Conservation (phyloP, 257 asterid genomes). For the Ophiorrhiza pumila region DNA sequence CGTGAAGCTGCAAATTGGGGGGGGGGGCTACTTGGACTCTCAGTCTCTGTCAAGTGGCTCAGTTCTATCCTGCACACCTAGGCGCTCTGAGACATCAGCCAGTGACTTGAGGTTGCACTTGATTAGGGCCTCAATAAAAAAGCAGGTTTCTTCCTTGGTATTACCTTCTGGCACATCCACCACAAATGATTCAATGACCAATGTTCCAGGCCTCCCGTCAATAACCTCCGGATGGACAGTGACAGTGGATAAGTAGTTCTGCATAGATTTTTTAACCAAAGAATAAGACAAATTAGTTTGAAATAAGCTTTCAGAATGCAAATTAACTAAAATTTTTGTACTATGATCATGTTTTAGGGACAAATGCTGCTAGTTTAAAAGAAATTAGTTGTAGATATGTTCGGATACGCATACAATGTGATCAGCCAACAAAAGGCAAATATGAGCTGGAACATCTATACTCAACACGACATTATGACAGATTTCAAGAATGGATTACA, state of each 20-base stretch:
- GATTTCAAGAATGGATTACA: background rate
- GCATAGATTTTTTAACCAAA: constrained; percentile 21
- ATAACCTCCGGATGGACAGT: constrained; percentile 74
- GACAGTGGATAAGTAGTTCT: constrained; percentile 77
- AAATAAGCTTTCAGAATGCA: background rate
- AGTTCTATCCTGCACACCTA: constrained; percentile 58
- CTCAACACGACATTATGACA: background rate
- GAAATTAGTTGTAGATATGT: background rate
- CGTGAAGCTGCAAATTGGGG: constrained; percentile 12
- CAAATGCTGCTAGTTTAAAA: background rate
- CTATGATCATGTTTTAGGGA: no score
- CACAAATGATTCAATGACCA: constrained; percentile 80
- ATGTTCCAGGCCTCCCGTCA: constrained; percentile 74
- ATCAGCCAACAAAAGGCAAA: background rate
- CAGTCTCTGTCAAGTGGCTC: constrained; percentile 50
- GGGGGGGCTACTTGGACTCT: background rate
- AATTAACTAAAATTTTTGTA: background rate
- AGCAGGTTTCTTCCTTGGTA: constrained; percentile 78
- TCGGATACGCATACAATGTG: background rate
- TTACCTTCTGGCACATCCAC: constrained; percentile 89
- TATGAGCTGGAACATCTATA: background rate
- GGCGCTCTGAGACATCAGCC: constrained; percentile 77
- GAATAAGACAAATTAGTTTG: background rate
- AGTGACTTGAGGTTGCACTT: constrained; percentile 86
- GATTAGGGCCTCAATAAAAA: constrained; percentile 77